A percentile compares a stretch with the other conserved stretches of the same genome.
phyloP scores from a whole-genome alignment of 768 basidiomycete species.

The Amanita rubescens region DNA sequence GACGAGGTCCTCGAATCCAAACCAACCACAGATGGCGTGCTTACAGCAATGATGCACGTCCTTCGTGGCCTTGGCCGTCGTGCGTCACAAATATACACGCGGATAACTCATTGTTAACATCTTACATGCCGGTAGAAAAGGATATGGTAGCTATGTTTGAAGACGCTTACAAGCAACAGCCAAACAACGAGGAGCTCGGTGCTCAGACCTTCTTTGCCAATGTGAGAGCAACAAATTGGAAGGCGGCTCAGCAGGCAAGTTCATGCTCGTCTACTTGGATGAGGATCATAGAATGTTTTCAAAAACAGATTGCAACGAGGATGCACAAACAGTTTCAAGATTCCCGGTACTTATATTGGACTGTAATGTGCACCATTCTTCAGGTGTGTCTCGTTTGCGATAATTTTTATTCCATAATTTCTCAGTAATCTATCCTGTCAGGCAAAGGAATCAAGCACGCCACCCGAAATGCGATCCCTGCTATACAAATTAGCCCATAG shows the following conservation, averaged over 20 bases:
- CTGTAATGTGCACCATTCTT: slow-evolving; percentile 68
- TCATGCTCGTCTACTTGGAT: not conserved
- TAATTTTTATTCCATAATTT: not conserved
- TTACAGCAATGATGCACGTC: slow-evolving; percentile 80
- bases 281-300: slow-evolving; percentile 1
- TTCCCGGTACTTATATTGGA: slow-evolving; percentile 80
- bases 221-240: slow-evolving; percentile 75
- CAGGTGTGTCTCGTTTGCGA: slow-evolving; percentile 40
- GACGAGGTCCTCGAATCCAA: slow-evolving; percentile 74
- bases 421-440: slow-evolving; percentile 19
- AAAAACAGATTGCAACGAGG: slow-evolving; percentile 60
- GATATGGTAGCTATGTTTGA: slow-evolving; percentile 85
- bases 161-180: slow-evolving; percentile 76
- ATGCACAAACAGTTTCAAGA: slow-evolving; percentile 83
- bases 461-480: slow-evolving; percentile 53
- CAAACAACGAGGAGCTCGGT: slow-evolving; percentile 75
- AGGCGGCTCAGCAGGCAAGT: slow-evolving; percentile 71
- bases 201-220: slow-evolving; percentile 83
- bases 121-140: slow-evolving; percentile 40
- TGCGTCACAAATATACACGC: slow-evolving; percentile 25
- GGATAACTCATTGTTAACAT: not conserved
- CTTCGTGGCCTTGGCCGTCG: slow-evolving; percentile 70
- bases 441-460: slow-evolving; percentile 66
- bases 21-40: slow-evolving; percentile 63
- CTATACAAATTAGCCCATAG: slow-evolving; percentile 75